phyloP scores from a whole-genome alignment of 805 yeast species.

The Spathaspora sp. region DNA sequence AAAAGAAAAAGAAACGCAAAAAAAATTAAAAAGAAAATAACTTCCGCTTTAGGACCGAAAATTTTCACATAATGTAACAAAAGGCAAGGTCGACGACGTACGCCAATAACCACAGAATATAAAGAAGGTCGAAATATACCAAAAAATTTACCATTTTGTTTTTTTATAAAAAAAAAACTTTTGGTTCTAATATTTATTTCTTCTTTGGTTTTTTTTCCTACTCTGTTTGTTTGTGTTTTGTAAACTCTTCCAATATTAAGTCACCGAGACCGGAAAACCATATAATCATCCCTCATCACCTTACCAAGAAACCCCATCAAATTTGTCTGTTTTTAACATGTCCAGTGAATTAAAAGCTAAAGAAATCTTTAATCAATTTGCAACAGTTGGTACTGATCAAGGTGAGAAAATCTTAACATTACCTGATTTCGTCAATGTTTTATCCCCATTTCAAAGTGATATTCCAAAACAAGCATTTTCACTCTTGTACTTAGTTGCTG shows the following conservation, averaged over 20 bases:
- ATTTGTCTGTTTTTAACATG: constrained; percentile 2
- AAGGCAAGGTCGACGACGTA: background rate
- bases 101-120: background rate
- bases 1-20: background rate
- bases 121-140: background rate
- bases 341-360: constrained; percentile 20
- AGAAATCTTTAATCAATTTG: constrained; percentile 38
- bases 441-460: constrained; percentile 40
- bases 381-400: constrained; percentile 20
- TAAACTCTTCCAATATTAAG: background rate
- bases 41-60: constrained; percentile 1
- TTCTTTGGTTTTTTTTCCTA: background rate
- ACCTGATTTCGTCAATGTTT: constrained; percentile 32
- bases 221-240: background rate
- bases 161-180: background rate
- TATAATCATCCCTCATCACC: background rate
- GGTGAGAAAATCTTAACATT: constrained; percentile 26
- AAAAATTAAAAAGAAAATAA: background rate
- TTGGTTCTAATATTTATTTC: background rate
- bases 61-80: background rate
- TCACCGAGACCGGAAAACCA: background rate
- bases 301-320: background rate
- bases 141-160: background rate
- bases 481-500: constrained; percentile 77
- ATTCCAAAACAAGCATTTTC: constrained; percentile 35